Percentiles rank a stretch among this genome's conserved stretches.
These are phyloP conservation scores for Lentinula lateritia DNA, from an alignment of 768 basidiomycete species.

Conservation along the genomic window DNA sequence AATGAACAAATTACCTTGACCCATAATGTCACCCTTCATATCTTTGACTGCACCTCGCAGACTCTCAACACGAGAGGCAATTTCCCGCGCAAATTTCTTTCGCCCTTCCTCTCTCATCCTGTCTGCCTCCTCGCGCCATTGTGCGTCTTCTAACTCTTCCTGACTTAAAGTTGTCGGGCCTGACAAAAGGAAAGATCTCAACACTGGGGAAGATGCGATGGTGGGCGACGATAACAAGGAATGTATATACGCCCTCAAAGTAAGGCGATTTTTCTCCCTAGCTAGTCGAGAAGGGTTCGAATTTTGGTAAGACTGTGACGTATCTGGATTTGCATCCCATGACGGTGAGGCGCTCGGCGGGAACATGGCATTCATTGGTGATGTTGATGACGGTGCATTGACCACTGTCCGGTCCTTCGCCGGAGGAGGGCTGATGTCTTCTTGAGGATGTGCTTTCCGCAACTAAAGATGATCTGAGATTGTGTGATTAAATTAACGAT, in stretches of 20 bases:
- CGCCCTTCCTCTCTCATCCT: conserved; percentile 80
- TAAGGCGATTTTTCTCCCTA: conserved; percentile 92
- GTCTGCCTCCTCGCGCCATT: conserved; percentile 84
- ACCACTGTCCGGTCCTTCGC: conserved; percentile 81
- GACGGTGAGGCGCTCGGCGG: conserved; percentile 16
- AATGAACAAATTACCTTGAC: conserved; percentile 46
- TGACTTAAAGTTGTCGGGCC: conserved; percentile 61
- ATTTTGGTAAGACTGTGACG: conserved; percentile 9
- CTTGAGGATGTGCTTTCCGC: conserved; percentile 79
- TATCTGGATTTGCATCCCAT: conserved; percentile 11
- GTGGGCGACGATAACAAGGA: conserved; percentile 62
- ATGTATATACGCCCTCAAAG: conserved; percentile 90
- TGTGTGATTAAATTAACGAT: not conserved
- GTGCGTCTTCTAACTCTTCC: conserved; percentile 77
- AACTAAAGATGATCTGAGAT: conserved; percentile 44
- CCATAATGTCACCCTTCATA: conserved; percentile 93
- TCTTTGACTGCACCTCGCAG: conserved; percentile 77
- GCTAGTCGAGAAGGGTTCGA: conserved; percentile 48
- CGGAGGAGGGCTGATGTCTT: conserved; percentile 78
- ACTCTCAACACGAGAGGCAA: conserved; percentile 79
- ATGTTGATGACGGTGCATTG: conserved; percentile 31
- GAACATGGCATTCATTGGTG: conserved; percentile 15
- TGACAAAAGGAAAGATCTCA: conserved; percentile 80
- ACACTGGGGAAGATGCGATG: conserved; percentile 81
- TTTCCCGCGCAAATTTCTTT: conserved; percentile 80